Base-by-base conservation (phyloP, 1,284 basidiomycete genomes). In the Xerocomus cyaneibrunnescens region DNA sequence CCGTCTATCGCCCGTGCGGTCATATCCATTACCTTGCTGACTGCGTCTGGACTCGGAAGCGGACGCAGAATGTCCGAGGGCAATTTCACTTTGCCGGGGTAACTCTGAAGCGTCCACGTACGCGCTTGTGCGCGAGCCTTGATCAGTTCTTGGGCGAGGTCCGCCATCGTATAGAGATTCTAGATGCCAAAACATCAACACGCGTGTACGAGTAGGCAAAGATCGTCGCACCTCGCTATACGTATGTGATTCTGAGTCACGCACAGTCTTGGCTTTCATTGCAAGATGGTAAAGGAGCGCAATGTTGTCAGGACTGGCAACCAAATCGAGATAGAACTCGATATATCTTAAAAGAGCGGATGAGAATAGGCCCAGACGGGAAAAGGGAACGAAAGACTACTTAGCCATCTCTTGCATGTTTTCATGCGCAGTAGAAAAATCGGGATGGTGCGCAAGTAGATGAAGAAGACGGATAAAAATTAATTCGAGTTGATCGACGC, bases 361-460 rank as follows among this genome's bases (percentile, higher is more conserved):
- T 46, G 22, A 34, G 39, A 34, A 23, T 13, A 22, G 23, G 28
- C 28, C 21, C 22, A 22, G 25, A 39, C 34, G 4, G 12, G 16
- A 49, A 21, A n/a, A 5, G 1, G 19, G 17, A 45, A 31, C 10
- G 30, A 32, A 43, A 27, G 64, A 79, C 46, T 64, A 89, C 86
- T 85, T 89, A 5, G 86, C 82, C 58, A 89, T 83, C 56, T 89
- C 87, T 39, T 83, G 76, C 25, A 93, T 67, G 28, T 81, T 81
- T 43, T 86, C 84, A 37, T 81, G 77, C 6, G 73, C 72, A 19
- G 76, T 73, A 39, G 75, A 76, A 62, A 94, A 94, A 70, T 99
- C 96, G 2, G 96, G 95, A 70, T 99, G 96, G 66, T 97, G 94
- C 0, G 94, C 90, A 2, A 99, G 76, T 1, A 96, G 70, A 64